phyloP scores from a whole-genome alignment of 73 alveolate species.

The Tetrahymena thermophila region DNA sequence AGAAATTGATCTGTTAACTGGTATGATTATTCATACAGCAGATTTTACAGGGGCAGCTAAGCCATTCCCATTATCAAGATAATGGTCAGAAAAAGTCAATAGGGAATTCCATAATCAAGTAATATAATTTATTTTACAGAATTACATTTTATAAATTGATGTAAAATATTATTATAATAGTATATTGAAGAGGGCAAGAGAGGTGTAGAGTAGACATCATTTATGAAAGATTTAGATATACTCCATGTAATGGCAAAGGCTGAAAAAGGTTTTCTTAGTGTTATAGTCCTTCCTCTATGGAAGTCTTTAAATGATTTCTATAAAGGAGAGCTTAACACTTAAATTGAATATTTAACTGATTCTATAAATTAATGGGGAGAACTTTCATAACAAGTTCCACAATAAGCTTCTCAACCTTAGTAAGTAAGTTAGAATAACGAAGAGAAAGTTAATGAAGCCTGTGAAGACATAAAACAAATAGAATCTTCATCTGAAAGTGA shows the following conservation, averaged over 20 bases:
- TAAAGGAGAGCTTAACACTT: not conserved
- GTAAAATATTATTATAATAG: not conserved
- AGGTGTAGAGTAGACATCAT: constrained; percentile 34
- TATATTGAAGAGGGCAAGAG: constrained; percentile 37
- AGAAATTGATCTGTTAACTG: constrained; percentile 27
- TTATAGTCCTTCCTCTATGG: constrained; percentile 39
- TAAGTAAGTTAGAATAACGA: not conserved
- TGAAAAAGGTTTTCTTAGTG: constrained; percentile 41
- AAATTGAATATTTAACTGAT: not conserved
- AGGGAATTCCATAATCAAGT: constrained; percentile 31
- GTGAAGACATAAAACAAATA: not conserved
- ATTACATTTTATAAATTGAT: not conserved
- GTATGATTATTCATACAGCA: constrained; percentile 46
- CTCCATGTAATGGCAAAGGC: constrained; percentile 35
- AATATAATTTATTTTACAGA: not conserved
- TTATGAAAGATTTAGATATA: constrained; percentile 27
- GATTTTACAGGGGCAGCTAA: constrained; percentile 48
- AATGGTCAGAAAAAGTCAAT: constrained; percentile 43
- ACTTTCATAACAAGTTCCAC: not conserved
- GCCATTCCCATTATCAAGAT: constrained; percentile 26
- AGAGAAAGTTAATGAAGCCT: not conserved
- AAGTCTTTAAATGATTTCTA: constrained; percentile 6
- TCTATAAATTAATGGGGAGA: not conserved
- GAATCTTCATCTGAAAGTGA: not conserved
- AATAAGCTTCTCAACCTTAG: not conserved